Evolutionary conservation across 148 eudicot genomes (phyloP), one percentile per base, ranked within the genome.

Genomic region (Polygonum maritimum): DNA sequence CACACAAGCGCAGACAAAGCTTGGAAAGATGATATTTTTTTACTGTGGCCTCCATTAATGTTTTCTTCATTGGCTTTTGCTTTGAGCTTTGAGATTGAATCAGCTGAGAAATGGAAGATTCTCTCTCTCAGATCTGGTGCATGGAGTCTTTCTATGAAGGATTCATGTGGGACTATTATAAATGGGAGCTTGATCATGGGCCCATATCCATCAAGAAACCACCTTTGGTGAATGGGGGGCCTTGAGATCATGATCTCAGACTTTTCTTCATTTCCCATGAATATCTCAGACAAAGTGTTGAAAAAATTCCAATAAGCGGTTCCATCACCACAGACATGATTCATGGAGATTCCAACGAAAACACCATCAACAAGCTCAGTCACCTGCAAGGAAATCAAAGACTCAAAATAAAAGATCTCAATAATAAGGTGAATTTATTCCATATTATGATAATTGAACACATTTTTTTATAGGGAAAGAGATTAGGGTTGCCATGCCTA

Each of bases 291-390:
- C 77, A 73, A 75, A 11, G 76, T 38, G 10, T 79, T 77, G 51
- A 81, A 79, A 67, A 84, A 84, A 22, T 74, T 73, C 80, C 84
- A 84, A 40, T 49, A 82, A 4, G 87, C 76, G 8, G 80, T 41
- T 0, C 82, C 87, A 26, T 84, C 87, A 0, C 71, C 80, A 40
- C 75, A 18, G 0, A 48, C 38, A 69, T 81, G 83, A 55, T 77
- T 78, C 75, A 81, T 67, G 10, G 78, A 67, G 31, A 74, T 67
- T 2, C 79, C 79, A 5, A 76, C 49, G 73, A 77, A 77, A 26
- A 77, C 51, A 31, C 84, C 84, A 48, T 78, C 84, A 12, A 75
- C 45, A 8, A 81, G 76, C 62, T 82, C 81, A 39, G 84, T 82
- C 13, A 82, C 81, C 52, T 82, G 81, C 31, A 26, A 26, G 31